phyloP scores from a whole-genome alignment of 306 rosid species.

The Quillaja saponaria region DNA sequence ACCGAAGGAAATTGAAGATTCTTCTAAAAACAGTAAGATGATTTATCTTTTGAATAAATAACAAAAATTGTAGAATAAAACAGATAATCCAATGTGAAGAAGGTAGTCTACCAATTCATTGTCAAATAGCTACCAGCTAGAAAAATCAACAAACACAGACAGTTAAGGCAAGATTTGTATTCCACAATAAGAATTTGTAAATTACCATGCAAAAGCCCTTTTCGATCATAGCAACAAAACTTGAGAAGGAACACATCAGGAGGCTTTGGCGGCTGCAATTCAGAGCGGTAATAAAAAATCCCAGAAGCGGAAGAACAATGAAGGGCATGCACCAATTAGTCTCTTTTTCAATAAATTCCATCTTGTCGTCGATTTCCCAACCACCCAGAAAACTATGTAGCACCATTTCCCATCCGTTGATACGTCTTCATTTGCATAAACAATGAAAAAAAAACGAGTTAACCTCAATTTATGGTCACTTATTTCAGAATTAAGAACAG shows the following conservation, averaged over 20 bases:
- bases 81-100: neutral
- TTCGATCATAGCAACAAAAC: slow-evolving; percentile 68
- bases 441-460: neutral
- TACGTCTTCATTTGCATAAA: slow-evolving; percentile 56
- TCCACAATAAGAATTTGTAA: neutral
- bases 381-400: slow-evolving; percentile 85
- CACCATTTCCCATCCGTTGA: slow-evolving; percentile 99
- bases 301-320: slow-evolving; percentile 88
- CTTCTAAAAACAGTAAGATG: no score
- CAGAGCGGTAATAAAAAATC: slow-evolving; percentile 61
- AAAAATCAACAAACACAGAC: slow-evolving; percentile 15
- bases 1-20: no score
- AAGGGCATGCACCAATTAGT: slow-evolving; percentile 76
- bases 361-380: slow-evolving; percentile 67
- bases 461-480: slow-evolving; percentile 16
- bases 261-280: slow-evolving; percentile 65
- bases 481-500: slow-evolving; percentile 14
- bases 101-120: neutral
- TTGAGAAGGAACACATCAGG: slow-evolving; percentile 81
- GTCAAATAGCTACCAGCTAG: slow-evolving; percentile 7
- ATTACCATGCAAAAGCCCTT: slow-evolving; percentile 88
- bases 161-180: neutral
- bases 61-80: no score
- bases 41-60: neutral
- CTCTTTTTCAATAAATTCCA: slow-evolving; percentile 86